Percentiles rank a stretch among this genome's conserved stretches.
phyloP scores from a whole-genome alignment of 768 basidiomycete genomes.

The Leccinum ochraceum region DNA sequence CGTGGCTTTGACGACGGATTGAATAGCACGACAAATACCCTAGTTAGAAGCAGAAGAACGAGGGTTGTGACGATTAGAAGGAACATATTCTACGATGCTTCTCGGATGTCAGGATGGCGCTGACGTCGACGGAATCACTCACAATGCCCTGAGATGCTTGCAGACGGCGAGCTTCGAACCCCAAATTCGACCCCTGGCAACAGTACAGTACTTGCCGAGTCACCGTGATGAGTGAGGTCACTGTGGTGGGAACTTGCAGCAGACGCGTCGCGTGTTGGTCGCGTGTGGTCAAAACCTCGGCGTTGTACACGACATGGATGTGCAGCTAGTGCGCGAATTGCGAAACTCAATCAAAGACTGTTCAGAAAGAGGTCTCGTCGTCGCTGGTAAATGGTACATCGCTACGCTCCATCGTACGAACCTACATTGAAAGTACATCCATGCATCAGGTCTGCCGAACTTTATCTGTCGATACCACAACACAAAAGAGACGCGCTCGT shows the following conservation, averaged over 20 bases:
- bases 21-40: slow-evolving; percentile 21
- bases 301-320: slow-evolving; percentile 39
- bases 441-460: slow-evolving; percentile 68
- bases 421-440: slow-evolving; percentile 17
- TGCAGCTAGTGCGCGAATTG: slow-evolving; percentile 55
- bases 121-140: not conserved
- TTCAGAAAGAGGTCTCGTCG: slow-evolving; percentile 65
- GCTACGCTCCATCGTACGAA: slow-evolving; percentile 9
- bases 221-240: too few species aligned
- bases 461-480: slow-evolving; percentile 60
- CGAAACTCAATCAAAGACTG: slow-evolving; percentile 70
- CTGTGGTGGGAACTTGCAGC: slow-evolving; percentile 15
- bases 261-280: not conserved
- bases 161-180: not conserved
- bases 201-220: too few species aligned
- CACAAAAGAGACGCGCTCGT: slow-evolving; percentile 42
- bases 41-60: slow-evolving; percentile 19
- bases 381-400: slow-evolving; percentile 76
- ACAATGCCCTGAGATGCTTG: not conserved
- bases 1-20: slow-evolving; percentile 12
- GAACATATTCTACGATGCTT: slow-evolving; percentile 12
- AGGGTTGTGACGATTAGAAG: slow-evolving; percentile 9
- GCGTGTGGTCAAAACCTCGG: not conserved
- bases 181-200: not conserved
- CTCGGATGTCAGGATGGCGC: not conserved